Base-by-base conservation (phyloP, 148 eudicot genomes). In the Rhododendron ovatum region DNA sequence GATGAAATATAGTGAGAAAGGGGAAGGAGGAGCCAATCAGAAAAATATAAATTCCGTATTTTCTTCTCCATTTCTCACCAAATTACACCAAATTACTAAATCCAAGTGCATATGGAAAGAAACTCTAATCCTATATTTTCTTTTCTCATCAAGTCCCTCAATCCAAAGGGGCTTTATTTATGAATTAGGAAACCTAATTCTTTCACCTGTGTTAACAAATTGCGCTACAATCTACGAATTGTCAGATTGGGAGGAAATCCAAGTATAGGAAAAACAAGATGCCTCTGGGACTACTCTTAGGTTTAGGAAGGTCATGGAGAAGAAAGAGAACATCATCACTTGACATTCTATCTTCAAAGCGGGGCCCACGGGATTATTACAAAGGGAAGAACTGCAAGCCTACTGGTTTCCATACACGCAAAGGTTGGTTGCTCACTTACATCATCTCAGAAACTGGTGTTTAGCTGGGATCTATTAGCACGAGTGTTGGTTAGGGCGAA, bases 331-430 rank as follows among this genome's bases (percentile, higher is more conserved):
- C 99, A 0, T 93, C 98, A 7, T 94, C 99, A 1, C 96, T 97
- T 45, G 98, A 96, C 86, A 95, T 96, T 33, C 91, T 96, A 11
- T 89, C 95, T 43, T 93, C 98, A 1, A 96, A 95, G 86, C 87
- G 94, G 79, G 95, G 93, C 3, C 98, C 97, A 3, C 90, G 95
- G 50, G 94, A 93, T 86, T 97, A 93, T 83, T 97, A 97, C 91
- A 97, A 97, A 87, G 99, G 99, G 39, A 97, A 97, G 90, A 95
- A 94, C 73, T 97, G 98, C 93, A 97, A 93, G 86, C 98, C 98
- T 6, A 95, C 96, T 87, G 98, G 99, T 90, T 97, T 97, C 77
- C 99, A 97, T 89, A 97, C 99, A 41, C 95, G 96, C 79, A 95
- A 97, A 97, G 99, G 98, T 97, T 45, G 63, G 37, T 20, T 76